phyloP scores from a whole-genome alignment of 2,329 filamentous ascomycete genomes.

The Rugonectria rugulosa region DNA sequence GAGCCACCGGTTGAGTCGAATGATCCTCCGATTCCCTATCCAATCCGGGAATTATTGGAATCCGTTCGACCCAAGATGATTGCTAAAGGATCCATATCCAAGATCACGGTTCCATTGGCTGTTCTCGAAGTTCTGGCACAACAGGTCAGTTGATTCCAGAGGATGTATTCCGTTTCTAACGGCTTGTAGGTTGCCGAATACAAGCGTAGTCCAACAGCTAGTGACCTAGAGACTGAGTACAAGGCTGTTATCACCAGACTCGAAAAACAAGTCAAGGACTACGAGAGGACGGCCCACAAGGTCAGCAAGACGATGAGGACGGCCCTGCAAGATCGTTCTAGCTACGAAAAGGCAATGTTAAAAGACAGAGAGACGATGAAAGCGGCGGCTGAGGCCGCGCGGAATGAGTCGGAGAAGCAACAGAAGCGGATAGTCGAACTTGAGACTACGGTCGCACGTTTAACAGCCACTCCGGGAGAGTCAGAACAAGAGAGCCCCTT shows the following conservation, averaged over 20 bases:
- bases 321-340: constrained; percentile 59
- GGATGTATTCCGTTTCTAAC: constrained; percentile 25
- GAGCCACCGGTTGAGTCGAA: constrained; percentile 32
- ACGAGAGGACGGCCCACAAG: constrained; percentile 51
- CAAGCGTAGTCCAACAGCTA: constrained; percentile 36
- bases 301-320: constrained; percentile 57
- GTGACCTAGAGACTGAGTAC: constrained; percentile 45
- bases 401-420: constrained; percentile 48
- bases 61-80: constrained; percentile 23
- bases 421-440: constrained; percentile 48
- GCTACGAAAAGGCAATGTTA: constrained; percentile 55
- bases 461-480: constrained; percentile 37
- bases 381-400: constrained; percentile 35
- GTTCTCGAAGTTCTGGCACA: constrained; percentile 50
- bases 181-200: constrained; percentile 40
- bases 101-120: constrained; percentile 40
- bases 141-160: constrained; percentile 41
- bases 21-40: constrained; percentile 43
- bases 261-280: constrained; percentile 55
- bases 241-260: constrained; percentile 53
- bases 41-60: constrained; percentile 42
- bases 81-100: constrained; percentile 28
- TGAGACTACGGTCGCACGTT: constrained; percentile 41
- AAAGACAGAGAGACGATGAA: constrained; percentile 46
- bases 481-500: constrained; percentile 36